Evolutionary conservation across 1,284 basidiomycete species (phyloP).

Genomic region (Trametes polyzona): DNA sequence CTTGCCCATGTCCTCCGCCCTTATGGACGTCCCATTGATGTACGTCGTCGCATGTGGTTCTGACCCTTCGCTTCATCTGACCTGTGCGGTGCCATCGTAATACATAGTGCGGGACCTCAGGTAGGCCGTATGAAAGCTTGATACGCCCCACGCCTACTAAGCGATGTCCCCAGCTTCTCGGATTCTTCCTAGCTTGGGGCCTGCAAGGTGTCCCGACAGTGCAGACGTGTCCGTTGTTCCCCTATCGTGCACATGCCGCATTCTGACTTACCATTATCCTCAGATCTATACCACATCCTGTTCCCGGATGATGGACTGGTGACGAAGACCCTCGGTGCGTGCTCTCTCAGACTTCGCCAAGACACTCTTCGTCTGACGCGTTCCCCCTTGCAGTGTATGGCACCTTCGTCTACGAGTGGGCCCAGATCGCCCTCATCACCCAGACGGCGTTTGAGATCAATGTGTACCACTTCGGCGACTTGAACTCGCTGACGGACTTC

Average conservation of each 20-base stretch:
- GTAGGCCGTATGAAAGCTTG: too few relatives aligned
- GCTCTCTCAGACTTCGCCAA: too few relatives aligned
- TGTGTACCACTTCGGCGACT: constrained; percentile 23
- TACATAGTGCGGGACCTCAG: too few relatives aligned
- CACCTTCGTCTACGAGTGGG: constrained; percentile 17
- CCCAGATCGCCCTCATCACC: constrained; percentile 24
- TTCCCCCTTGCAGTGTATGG: constrained; percentile 17
- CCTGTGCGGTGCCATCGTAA: too few relatives aligned
- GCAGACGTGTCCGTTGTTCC: not conserved
- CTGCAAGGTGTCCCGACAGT: not conserved
- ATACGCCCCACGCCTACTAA: too few relatives aligned
- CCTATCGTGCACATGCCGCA: not conserved
- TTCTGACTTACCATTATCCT: not conserved
- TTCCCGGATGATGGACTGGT: constrained; percentile 10
- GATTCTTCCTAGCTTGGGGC: not conserved
- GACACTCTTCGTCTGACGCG: not conserved
- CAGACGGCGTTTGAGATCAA: constrained; percentile 17
- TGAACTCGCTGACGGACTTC: constrained; percentile 7
- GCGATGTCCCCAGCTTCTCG: not conserved
- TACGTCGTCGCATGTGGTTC: too few relatives aligned
- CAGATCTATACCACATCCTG: constrained; percentile 15
- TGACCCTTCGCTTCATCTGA: too few relatives aligned
- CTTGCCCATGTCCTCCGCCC: too few relatives aligned
- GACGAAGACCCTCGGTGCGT: constrained; percentile 2
- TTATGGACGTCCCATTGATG: too few relatives aligned